Base-by-base conservation (phyloP, 805 yeast genomes). In the Hermanozyma aechmeae region DNA sequence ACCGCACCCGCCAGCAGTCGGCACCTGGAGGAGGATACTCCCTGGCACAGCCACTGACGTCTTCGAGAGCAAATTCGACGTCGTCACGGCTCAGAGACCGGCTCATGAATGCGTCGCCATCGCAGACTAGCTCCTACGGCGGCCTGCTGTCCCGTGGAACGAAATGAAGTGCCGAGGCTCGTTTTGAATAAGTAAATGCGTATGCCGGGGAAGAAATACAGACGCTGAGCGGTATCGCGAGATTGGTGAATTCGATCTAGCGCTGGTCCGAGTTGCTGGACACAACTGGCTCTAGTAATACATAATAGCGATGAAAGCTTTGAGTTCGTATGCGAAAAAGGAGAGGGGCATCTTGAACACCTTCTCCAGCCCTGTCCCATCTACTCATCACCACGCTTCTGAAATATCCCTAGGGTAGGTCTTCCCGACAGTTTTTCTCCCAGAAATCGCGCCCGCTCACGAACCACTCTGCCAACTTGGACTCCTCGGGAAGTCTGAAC, bases 401-500 rank as follows among this genome's bases (percentile, higher is more conserved):
- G n/a, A n/a, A n/a, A n/a, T n/a, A n/a, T 20, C 4, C 22, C 22
- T 13, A 5, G 6, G 4, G 13, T 20, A 4, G 10, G 9, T 8
- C 22, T 5, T 13, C 5, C 13, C 22, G 10, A 17, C 20, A 17
- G 10, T 17, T 10, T n/a, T 51, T 53, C 40, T 79, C 86, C 93
- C 89, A 82, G 30, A 59, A 45, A 35, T 74, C 69, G 34, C 87
- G 51, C 33, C 80, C 81, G 17, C 56, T 51, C 13, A 59, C 59
- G 42, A 83, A 82, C 96, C 96, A 85, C 2, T 48, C 58, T 0
- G 95, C 94, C n/a, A 85, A 58, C 23, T 66, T 59, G 9, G 61
- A 53, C 28, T 76, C 85, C 6, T 65, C 57, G 0, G 95, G 94
- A 5, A 81, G 61, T 28, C 57, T 58, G 30, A 75, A 46, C 39